Evolutionary conservation across 2,329 filamentous ascomycete species (phyloP), one percentile per base, ranked within the genome.

Genomic region (Xylaria sp.): DNA sequence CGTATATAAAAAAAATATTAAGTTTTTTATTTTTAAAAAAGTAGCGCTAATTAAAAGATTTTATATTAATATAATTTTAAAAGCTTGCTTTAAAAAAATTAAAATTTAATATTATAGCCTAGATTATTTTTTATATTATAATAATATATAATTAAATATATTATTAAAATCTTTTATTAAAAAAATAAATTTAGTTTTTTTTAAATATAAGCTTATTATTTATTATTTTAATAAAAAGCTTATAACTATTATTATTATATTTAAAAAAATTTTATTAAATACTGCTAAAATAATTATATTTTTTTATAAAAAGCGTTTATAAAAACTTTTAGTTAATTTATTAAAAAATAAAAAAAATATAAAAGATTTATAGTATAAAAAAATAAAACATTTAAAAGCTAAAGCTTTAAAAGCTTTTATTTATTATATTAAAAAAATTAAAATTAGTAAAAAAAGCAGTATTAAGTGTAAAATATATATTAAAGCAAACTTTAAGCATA

Each of bases 131-230:
- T 32, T 53, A 35, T n/a, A 9, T 1, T 53, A 32, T 53, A 53
- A 35, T n/a, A 35, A 32, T 3, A 3, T 35, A 27, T n/a, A 35
- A 8, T n/a, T 8, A 12, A 55, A 23, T 23, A 40, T 37, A 4
- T 5, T 55, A n/a, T 5, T 55, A 37, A 37, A 37, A 55, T 21
- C 16, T 5, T 16, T 54, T 21, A 54, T 10, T 54, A 35, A 35
- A 37, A 55, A 55, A 37, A 37, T 40, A 40, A 55, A 55, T 32
- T 25, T 55, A 55, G 10, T 55, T 37, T 55, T 55, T 55, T 55
- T 55, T 37, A 37, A 55, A 55, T 55, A 55, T 55, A 55, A 55
- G 32, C 32, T 55, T 37, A 55, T 55, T 23, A 37, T 21, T 23
- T 5, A 37, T 55, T 55, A 55, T 55, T 23, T 55, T 37, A 55